Evolutionary conservation across 129 eudicot species (phyloP).

Genomic region (Dittrichia graveolens): DNA sequence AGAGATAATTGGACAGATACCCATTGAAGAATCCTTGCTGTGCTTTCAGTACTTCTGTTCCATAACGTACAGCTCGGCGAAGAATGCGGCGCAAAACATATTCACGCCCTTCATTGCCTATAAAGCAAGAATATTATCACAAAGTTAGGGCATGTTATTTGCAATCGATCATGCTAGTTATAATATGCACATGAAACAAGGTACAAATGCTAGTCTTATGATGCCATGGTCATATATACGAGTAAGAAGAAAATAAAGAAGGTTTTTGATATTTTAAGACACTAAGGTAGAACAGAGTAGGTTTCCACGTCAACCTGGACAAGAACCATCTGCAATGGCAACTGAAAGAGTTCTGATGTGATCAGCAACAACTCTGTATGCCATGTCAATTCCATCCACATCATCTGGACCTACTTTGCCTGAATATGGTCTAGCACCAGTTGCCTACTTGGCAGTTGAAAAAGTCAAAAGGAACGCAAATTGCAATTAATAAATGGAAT

Average conservation of each 20-base stretch:
- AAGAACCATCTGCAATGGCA: slow-evolving; percentile 97
- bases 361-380: slow-evolving; percentile 97
- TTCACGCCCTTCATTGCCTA: slow-evolving; percentile 98
- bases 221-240: too few species aligned
- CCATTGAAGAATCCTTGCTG: slow-evolving; percentile 83
- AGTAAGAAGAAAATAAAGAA: neutral
- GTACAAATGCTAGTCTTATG: too few species aligned
- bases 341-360: slow-evolving; percentile 96
- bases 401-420: slow-evolving; percentile 95
- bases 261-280: neutral
- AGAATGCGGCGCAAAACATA: slow-evolving; percentile 95
- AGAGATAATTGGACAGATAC: slow-evolving; percentile 36
- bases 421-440: slow-evolving; percentile 78
- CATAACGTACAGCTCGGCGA: slow-evolving; percentile 97
- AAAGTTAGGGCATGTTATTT: neutral
- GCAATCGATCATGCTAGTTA: neutral
- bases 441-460: slow-evolving; percentile 53
- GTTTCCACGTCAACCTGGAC: slow-evolving; percentile 64
- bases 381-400: slow-evolving; percentile 87
- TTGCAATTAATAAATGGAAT: slow-evolving; percentile 2
- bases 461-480: slow-evolving; percentile 13
- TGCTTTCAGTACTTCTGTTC: slow-evolving; percentile 90
- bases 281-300: neutral
- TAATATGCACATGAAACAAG: too few species aligned
- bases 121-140: slow-evolving; percentile 18